Percentiles rank a stretch among this genome's conserved stretches.
phyloP scores from a whole-genome alignment of 805 yeast species.

The Candida succiphila region DNA sequence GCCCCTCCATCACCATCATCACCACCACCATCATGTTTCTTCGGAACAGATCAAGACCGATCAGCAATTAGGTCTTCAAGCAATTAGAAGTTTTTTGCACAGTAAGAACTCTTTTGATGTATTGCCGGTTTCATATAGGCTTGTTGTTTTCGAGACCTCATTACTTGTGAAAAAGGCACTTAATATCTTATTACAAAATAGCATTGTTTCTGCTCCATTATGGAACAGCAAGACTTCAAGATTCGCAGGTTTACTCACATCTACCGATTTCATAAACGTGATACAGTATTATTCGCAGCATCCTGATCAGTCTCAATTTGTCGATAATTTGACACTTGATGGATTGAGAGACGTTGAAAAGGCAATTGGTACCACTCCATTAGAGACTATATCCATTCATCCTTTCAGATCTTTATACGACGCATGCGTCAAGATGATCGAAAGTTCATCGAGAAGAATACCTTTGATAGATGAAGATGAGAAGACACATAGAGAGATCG shows the following conservation, averaged over 20 bases:
- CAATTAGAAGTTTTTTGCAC: slow-evolving; percentile 75
- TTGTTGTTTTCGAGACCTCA: slow-evolving; percentile 89
- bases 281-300: slow-evolving; percentile 87
- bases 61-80: slow-evolving; percentile 67
- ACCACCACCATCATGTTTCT: no score
- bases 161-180: slow-evolving; percentile 82
- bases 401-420: slow-evolving; percentile 86
- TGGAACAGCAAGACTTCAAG: slow-evolving; percentile 88
- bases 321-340: slow-evolving; percentile 75
- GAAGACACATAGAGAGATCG: slow-evolving; percentile 85
- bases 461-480: slow-evolving; percentile 94
- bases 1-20: background rate
- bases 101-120: slow-evolving; percentile 95
- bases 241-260: slow-evolving; percentile 90
- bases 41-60: slow-evolving; percentile 34
- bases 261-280: slow-evolving; percentile 89
- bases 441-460: slow-evolving; percentile 81
- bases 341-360: slow-evolving; percentile 81
- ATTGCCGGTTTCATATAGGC: slow-evolving; percentile 85
- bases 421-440: slow-evolving; percentile 88
- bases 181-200: slow-evolving; percentile 82
- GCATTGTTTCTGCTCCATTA: slow-evolving; percentile 91
- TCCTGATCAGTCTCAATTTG: slow-evolving; percentile 81
- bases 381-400: slow-evolving; percentile 81
- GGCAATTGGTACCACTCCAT: slow-evolving; percentile 76